phyloP scores from a whole-genome alignment of 2,329 filamentous ascomycete species.

The Xylariaceae sp. region DNA sequence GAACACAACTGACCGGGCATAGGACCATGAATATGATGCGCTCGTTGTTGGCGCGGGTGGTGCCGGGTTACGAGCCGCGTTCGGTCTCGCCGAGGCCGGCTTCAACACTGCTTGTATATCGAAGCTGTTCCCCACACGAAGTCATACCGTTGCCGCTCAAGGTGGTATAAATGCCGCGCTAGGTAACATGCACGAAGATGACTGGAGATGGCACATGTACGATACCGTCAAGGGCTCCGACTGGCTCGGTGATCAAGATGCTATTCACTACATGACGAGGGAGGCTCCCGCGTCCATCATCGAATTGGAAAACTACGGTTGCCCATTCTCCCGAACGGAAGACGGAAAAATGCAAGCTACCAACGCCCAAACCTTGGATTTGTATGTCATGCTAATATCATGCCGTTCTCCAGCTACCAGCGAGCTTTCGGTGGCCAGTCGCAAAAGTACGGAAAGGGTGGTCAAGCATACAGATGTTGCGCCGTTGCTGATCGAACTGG shows the following conservation, averaged over 20 bases:
- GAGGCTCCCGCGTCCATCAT: slow-evolving; percentile 88
- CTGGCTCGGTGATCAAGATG: slow-evolving; percentile 96
- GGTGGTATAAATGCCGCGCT: slow-evolving; percentile 85
- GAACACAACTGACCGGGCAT: slow-evolving; percentile 23
- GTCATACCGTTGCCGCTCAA: slow-evolving; percentile 75
- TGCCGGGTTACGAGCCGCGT: slow-evolving; percentile 73
- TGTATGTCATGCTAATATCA: slow-evolving; percentile 18
- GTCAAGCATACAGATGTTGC: slow-evolving; percentile 95
- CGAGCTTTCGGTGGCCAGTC: slow-evolving; percentile 98
- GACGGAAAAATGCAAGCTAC: slow-evolving; percentile 74
- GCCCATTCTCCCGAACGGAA: slow-evolving; percentile 92
- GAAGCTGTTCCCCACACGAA: slow-evolving; percentile 81
- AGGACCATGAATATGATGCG: slow-evolving; percentile 98
- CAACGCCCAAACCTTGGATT: background rate
- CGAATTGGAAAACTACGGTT: slow-evolving; percentile 95
- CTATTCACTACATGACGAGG: slow-evolving; percentile 97
- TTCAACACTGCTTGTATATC: slow-evolving; percentile 87
- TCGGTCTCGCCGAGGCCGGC: slow-evolving; percentile 79
- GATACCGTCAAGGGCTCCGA: slow-evolving; percentile 97
- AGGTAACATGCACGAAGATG: slow-evolving; percentile 95
- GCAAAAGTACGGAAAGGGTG: slow-evolving; percentile 90
- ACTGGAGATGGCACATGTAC: slow-evolving; percentile 99
- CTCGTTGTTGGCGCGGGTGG: slow-evolving; percentile 85
- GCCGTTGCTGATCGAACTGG: slow-evolving; percentile 95
- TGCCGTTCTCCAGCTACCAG: slow-evolving; percentile 64